Conservation (phyloP, 805 yeast species). For the Saturnispora sanitii region DNA sequence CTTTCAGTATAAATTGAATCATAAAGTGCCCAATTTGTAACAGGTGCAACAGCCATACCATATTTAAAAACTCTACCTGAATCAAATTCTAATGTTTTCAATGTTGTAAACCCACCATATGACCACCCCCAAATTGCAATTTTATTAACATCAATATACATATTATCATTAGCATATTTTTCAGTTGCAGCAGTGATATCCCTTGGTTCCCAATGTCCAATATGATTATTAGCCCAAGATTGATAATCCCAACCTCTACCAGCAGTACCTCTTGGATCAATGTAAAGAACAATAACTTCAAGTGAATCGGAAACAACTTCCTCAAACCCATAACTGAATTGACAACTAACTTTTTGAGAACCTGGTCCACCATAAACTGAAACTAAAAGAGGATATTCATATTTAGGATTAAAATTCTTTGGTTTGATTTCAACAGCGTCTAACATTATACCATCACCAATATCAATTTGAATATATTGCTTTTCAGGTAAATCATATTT, state of each 20-base stretch:
- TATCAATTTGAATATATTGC: conserved; percentile 25
- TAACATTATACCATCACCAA: conserved; percentile 30
- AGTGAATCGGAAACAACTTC: conserved; percentile 47
- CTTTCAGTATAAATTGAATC: conserved; percentile 77
- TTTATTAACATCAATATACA: conserved; percentile 40
- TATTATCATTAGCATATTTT: conserved; percentile 36
- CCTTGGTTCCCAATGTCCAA: conserved; percentile 72
- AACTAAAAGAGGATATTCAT: conserved; percentile 55
- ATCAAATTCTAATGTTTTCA: conserved; percentile 66
- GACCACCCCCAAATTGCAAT: conserved; percentile 87
- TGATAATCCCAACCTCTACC: conserved; percentile 61
- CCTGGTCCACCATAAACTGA: conserved; percentile 80
- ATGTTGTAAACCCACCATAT: conserved; percentile 70
- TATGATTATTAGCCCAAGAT: conserved; percentile 42
- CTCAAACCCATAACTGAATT: conserved; percentile 44
- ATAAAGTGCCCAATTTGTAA: conserved; percentile 66
- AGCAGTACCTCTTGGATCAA: conserved; percentile 82
- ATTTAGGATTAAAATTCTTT: conserved; percentile 33
- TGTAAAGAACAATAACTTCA: conserved; percentile 51
- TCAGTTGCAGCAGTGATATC: conserved; percentile 48
- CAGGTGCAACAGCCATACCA: conserved; percentile 82
- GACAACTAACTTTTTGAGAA: conserved; percentile 44
- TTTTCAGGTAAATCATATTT: conserved; percentile 43
- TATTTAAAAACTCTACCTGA: conserved; percentile 52
- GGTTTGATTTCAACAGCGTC: conserved; percentile 60